Percentiles rank a stretch among this genome's conserved stretches.
Evolutionary conservation across 106 monocot species (phyloP).

Genomic region (Gastrodia elata): DNA sequence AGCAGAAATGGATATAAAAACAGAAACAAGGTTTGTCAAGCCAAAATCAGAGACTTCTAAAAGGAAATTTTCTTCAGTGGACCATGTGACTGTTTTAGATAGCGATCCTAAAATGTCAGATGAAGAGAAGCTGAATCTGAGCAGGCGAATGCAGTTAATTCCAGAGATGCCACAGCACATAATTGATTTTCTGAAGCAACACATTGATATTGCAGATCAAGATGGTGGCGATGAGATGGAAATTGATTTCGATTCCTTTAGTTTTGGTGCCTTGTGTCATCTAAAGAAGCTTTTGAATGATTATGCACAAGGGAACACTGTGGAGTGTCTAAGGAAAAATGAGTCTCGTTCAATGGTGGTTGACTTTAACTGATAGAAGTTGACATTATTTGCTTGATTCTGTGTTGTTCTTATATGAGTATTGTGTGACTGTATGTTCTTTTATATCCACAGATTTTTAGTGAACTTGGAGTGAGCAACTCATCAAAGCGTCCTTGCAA

Average conservation of each 20-base stretch:
- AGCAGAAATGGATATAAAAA: slow-evolving; percentile 23
- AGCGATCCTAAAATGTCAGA: slow-evolving; percentile 34
- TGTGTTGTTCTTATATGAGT: not conserved
- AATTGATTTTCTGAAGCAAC: slow-evolving; percentile 47
- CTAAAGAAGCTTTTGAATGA: slow-evolving; percentile 66
- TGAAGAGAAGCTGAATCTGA: slow-evolving; percentile 53
- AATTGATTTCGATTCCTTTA: slow-evolving; percentile 67
- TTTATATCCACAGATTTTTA: slow-evolving; percentile 36
- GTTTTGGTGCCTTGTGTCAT: slow-evolving; percentile 51
- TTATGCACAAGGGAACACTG: slow-evolving; percentile 18
- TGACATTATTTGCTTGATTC: not conserved
- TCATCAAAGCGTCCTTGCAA: slow-evolving; percentile 45
- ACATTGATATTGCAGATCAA: slow-evolving; percentile 25
- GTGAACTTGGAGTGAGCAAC: slow-evolving; percentile 62
- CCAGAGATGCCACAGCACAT: slow-evolving; percentile 53
- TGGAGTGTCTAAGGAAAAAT: slow-evolving; percentile 22
- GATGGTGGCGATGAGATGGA: slow-evolving; percentile 61
- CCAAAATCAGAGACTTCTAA: slow-evolving; percentile 36
- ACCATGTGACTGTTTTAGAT: slow-evolving; percentile 11
- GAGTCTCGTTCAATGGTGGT: slow-evolving; percentile 61
- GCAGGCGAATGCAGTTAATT: slow-evolving; percentile 28
- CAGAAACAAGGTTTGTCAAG: slow-evolving; percentile 20
- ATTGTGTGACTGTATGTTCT: slow-evolving; percentile 2
- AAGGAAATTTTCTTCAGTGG: slow-evolving; percentile 34
- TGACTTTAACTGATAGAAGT: no score